Percentiles rank a stretch among this genome's conserved stretches.
Evolutionary conservation across 2,329 filamentous ascomycete species (phyloP).

Genomic region (Parascedosporium putredinis): DNA sequence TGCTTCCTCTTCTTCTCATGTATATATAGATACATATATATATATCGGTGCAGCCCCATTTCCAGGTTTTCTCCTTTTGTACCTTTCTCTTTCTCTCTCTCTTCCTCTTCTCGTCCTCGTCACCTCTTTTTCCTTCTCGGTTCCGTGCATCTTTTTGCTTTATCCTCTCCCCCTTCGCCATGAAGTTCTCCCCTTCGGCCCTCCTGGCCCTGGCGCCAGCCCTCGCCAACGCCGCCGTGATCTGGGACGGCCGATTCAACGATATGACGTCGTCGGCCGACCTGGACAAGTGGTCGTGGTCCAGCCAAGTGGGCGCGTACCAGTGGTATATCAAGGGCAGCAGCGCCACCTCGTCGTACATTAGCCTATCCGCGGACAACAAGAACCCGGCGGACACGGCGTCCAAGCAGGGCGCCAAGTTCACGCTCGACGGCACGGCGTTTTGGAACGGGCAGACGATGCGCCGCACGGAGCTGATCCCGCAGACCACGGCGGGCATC

Average conservation of each 20-base stretch:
- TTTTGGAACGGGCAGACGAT: conserved; percentile 65
- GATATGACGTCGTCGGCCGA: conserved; percentile 42
- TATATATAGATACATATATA: too few relatives aligned
- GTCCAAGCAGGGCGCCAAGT: conserved; percentile 55
- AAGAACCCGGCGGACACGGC: conserved; percentile 55
- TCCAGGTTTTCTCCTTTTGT: background rate
- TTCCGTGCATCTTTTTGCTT: background rate
- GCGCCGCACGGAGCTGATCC: conserved; percentile 65
- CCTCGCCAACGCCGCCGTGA: conserved; percentile 19
- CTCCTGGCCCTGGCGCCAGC: conserved; percentile 3
- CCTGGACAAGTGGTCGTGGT: conserved; percentile 53
- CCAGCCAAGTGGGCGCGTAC: conserved; percentile 58
- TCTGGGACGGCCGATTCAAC: conserved; percentile 61
- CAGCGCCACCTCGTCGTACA: conserved; percentile 43
- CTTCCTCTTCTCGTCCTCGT: background rate
- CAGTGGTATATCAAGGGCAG: conserved; percentile 69
- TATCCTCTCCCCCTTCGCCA: background rate
- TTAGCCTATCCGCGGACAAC: conserved; percentile 48
- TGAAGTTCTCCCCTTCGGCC: conserved; percentile 6
- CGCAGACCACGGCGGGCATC: conserved; percentile 56
- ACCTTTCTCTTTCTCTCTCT: background rate
- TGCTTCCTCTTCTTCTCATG: too few relatives aligned
- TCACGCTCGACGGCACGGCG: conserved; percentile 52
- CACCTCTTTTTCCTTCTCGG: background rate
- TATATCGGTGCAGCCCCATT: too few relatives aligned